Conservation (phyloP, 345 rosid species). For the Eucalyptus guilfoylei region DNA sequence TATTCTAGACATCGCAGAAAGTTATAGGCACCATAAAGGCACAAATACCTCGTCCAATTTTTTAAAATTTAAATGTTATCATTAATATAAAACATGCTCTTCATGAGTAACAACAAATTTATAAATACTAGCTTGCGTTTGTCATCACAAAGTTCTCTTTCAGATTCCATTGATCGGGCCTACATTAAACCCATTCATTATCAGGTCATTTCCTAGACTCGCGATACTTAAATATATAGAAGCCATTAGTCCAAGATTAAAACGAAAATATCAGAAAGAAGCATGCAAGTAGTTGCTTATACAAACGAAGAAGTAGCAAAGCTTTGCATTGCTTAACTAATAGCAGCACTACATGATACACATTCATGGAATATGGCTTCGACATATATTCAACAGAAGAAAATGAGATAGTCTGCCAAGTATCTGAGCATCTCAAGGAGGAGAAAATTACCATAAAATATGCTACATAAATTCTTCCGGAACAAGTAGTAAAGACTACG, state of each 20-base stretch:
- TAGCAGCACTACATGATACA: background rate
- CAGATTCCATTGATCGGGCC: background rate
- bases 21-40: background rate
- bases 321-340: background rate
- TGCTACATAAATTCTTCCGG: constrained; percentile 55
- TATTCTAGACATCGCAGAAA: background rate
- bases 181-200: background rate
- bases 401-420: background rate
- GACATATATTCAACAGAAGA: background rate
- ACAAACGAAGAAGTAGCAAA: background rate
- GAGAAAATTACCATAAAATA: constrained; percentile 67
- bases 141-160: background rate
- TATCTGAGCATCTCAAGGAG: background rate
- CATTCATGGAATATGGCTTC: background rate
- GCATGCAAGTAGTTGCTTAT: background rate
- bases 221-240: background rate
- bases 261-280: background rate
- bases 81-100: background rate
- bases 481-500: constrained; percentile 77
- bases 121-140: background rate
- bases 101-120: background rate
- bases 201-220: background rate
- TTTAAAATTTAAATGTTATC: background rate
- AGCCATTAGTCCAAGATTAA: background rate
- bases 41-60: background rate